phyloP scores from a whole-genome alignment of 495 filamentous ascomycete species.

The Penicillium subrubescens region DNA sequence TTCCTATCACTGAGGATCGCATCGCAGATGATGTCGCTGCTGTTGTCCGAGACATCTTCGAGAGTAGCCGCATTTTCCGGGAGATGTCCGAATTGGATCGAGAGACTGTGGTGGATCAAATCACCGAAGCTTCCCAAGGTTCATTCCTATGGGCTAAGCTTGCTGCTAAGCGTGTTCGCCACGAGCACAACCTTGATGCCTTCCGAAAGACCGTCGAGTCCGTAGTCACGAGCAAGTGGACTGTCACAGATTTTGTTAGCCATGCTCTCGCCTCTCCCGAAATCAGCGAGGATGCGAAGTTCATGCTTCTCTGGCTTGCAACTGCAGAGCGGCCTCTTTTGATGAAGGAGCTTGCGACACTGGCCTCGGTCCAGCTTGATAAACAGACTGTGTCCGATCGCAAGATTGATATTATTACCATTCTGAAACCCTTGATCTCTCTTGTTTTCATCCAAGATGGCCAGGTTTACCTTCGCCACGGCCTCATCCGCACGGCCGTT shows the following conservation, averaged over 20 bases:
- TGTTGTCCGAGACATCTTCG: slow-evolving; percentile 27
- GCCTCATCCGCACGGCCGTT: slow-evolving; percentile 32
- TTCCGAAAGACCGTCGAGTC: slow-evolving; percentile 28
- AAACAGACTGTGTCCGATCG: slow-evolving; percentile 31
- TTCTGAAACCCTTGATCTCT: slow-evolving; percentile 29
- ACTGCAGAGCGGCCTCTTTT: slow-evolving; percentile 36
- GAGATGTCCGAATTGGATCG: slow-evolving; percentile 27
- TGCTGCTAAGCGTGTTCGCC: slow-evolving; percentile 29
- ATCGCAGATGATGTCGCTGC: slow-evolving; percentile 30
- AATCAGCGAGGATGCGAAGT: slow-evolving; percentile 30
- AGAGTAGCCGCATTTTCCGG: slow-evolving; percentile 19
- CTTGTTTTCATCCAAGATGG: slow-evolving; percentile 38
- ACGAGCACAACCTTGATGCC: slow-evolving; percentile 26
- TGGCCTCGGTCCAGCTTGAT: slow-evolving; percentile 33
- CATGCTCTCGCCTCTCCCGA: slow-evolving; percentile 23
- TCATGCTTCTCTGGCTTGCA: slow-evolving; percentile 36
- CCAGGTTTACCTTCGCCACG: slow-evolving; percentile 38
- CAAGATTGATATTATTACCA: slow-evolving; percentile 20
- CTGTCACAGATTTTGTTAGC: slow-evolving; percentile 35
- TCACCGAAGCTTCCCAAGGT: slow-evolving; percentile 36
- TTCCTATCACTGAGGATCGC: slow-evolving; percentile 25
- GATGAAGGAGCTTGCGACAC: slow-evolving; percentile 27
- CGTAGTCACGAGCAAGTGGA: slow-evolving; percentile 26
- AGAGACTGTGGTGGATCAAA: slow-evolving; percentile 37
- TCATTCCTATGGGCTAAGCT: slow-evolving; percentile 46